Conservation (phyloP, 73 alveolate species). For the Symbiodinium natans region DNA sequence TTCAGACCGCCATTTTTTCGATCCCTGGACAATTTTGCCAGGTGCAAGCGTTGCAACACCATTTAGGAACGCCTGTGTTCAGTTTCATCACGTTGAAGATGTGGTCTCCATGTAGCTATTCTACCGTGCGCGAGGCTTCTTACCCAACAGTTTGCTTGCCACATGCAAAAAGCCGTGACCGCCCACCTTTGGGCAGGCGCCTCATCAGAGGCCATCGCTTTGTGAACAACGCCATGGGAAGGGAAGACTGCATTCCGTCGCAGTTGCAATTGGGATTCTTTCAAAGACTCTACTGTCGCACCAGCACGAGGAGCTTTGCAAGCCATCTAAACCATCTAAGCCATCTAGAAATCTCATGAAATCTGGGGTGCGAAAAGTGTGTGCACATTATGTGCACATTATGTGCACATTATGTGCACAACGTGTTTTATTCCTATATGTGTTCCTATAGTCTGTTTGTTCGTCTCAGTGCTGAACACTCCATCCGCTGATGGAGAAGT, state of each 20-base stretch:
- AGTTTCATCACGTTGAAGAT: not conserved
- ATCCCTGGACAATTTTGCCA: slow-evolving; percentile 3
- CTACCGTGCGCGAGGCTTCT: not conserved
- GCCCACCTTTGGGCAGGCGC: not conserved
- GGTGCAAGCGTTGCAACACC: not conserved
- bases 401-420: too few relatives aligned
- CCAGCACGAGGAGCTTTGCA: too few relatives aligned
- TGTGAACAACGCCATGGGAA: not conserved
- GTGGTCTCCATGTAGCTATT: too few relatives aligned
- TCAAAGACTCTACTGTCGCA: not conserved
- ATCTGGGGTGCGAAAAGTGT: too few relatives aligned
- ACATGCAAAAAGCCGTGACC: not conserved
- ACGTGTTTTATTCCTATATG: too few relatives aligned
- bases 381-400: too few relatives aligned
- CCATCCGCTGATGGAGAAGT: too few relatives aligned
- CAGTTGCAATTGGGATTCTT: not conserved
- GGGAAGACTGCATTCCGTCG: not conserved
- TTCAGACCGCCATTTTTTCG: not conserved
- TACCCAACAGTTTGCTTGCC: not conserved
- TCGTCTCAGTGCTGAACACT: not conserved
- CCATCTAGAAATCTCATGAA: too few relatives aligned
- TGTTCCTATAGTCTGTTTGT: too few relatives aligned
- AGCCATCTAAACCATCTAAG: too few relatives aligned
- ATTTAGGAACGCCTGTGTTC: not conserved
- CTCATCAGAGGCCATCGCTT: slow-evolving; percentile 12